Evolutionary conservation across 2,329 filamentous ascomycete species (phyloP).

Genomic region (Fusarium avenaceum): DNA sequence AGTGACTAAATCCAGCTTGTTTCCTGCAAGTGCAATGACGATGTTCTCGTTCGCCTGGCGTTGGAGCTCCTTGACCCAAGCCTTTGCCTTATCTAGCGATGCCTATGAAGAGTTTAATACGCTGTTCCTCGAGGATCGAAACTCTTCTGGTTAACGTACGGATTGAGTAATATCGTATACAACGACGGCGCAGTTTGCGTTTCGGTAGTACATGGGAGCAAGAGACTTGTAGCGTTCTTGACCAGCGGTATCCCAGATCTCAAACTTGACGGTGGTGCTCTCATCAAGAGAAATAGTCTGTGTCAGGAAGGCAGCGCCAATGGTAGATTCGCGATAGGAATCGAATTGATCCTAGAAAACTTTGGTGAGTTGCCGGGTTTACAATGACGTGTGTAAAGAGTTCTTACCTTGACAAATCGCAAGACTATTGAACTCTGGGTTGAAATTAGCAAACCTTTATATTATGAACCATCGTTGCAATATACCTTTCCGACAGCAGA

Average conservation of each 20-base stretch:
- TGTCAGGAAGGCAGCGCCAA: conserved; percentile 97
- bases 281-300: conserved; percentile 99
- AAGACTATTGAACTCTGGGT: conserved; percentile 93
- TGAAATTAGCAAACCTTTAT: conserved; percentile 38
- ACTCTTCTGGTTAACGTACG: conserved; percentile 68
- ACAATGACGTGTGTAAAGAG: not conserved
- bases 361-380: conserved; percentile 32
- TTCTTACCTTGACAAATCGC: conserved; percentile 91
- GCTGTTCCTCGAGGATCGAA: not conserved
- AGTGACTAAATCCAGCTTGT: conserved; percentile 96
- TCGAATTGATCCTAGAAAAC: conserved; percentile 92
- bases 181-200: conserved; percentile 98
- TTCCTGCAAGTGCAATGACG: conserved; percentile 96
- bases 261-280: conserved; percentile 98
- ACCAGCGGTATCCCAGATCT: conserved; percentile 99
- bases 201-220: conserved; percentile 99
- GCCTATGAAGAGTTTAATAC: conserved; percentile 67
- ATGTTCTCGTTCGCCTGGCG: conserved; percentile 99
- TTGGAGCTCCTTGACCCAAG: conserved; percentile 99
- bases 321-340: conserved; percentile 95
- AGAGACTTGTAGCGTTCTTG: conserved; percentile 99
- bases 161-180: conserved; percentile 99
- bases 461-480: conserved; percentile 17
- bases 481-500: conserved; percentile 97
- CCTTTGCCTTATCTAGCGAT: conserved; percentile 98